Percentiles rank a stretch among this genome's conserved stretches.
Evolutionary conservation across 2,329 filamentous ascomycete genomes (phyloP).

Genomic region (Paracoccidioides lutzii): DNA sequence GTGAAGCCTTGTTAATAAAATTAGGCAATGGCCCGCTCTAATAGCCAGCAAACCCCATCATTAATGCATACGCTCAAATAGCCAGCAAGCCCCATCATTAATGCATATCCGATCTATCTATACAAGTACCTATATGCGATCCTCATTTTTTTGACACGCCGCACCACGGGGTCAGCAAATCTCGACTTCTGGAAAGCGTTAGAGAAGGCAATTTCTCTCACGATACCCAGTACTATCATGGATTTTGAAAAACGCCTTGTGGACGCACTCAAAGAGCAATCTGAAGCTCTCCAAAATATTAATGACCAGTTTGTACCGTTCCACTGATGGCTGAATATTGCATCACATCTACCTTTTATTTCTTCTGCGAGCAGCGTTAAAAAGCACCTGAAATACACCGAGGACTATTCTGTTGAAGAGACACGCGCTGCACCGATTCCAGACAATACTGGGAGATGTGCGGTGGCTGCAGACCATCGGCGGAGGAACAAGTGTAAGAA

Average conservation of each 20-base stretch:
- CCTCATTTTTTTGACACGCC: conserved; percentile 28
- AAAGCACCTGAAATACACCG: conserved; percentile 23
- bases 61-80: too few species aligned
- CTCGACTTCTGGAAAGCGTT: conserved; percentile 14
- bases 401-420: conserved; percentile 22
- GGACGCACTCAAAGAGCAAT: conserved; percentile 39
- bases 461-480: conserved; percentile 21
- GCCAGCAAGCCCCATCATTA: too few species aligned
- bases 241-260: conserved; percentile 35
- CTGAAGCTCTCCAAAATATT: conserved; percentile 28
- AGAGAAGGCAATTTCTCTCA: conserved; percentile 19
- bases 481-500: conserved; percentile 21
- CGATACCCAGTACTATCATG: conserved; percentile 16
- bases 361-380: conserved; percentile 30
- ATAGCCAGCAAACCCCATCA: conserved; percentile 14
- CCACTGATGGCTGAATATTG: conserved; percentile 24
- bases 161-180: conserved; percentile 25
- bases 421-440: conserved; percentile 21
- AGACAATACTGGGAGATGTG: conserved; percentile 24
- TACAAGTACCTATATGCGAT: conserved; percentile 26
- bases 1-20: not conserved
- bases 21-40: conserved; percentile 26
- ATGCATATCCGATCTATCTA: conserved; percentile 26
- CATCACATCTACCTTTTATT: conserved; percentile 11
- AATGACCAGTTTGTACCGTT: conserved; percentile 27